Evolutionary conservation across 257 asterid genomes (phyloP), one percentile per base, ranked within the genome.

Genomic region (Perilla frutescens): DNA sequence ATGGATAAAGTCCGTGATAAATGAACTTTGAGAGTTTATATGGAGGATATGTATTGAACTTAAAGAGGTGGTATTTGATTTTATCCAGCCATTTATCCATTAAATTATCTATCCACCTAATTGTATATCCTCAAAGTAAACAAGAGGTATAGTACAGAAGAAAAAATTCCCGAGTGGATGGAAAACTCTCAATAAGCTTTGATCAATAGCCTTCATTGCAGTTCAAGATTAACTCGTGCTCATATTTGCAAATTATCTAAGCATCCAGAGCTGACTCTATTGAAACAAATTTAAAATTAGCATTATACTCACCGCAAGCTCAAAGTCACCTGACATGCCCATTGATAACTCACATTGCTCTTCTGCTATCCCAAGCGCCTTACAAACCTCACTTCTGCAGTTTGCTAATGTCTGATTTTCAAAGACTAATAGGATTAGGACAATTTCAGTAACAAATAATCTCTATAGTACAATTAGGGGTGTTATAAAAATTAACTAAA

Each of bases 271-370:
- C 40, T 32, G 4, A 32, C 34, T n/a, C 7, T 3, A 26, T 11
- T 13, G 60, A 75, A 49, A 56, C 6, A 64, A 37, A 49, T 31
- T 60, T 26, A 5, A 8, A 51, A 57, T 50, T 40, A 75, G 59
- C 8, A 71, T 69, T 36, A 76, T 6, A 87, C 97, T 86, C 79
- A 91, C 98, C 60, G 97, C 97, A 66, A 91, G 89, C 85, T 91
- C 98, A 79, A 89, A 94, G 83, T 94, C 98, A 5, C 96, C 90
- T 12, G 98, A 94, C 96, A 94, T 94, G 87, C 97, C 98, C 98
- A 94, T 94, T 1, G 98, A 94, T 70, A 94, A 89, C 71, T 90
- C 96, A 68, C 90, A 89, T 65, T 81, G 88, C 48, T 87, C 96
- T 83, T 88, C 97, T 15, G 80, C 62, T 66, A 88, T 87, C 77